These are phyloP conservation scores for Exophiala bonariae DNA, from an alignment of 2,329 filamentous ascomycete species.

Conservation along the genomic window DNA sequence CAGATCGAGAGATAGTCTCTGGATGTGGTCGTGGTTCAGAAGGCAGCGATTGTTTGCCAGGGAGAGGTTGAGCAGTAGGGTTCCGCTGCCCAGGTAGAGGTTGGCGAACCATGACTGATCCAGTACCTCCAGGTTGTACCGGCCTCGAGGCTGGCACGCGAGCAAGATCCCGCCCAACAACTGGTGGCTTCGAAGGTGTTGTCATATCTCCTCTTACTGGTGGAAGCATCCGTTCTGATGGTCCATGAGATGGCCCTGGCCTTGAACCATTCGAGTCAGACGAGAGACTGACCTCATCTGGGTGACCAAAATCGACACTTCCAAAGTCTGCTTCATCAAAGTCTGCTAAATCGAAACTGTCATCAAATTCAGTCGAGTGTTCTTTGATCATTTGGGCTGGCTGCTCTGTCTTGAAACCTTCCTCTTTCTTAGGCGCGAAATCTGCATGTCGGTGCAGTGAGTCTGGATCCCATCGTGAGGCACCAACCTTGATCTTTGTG, in stretches of 20 bases:
- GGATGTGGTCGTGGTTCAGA: slow-evolving; percentile 6
- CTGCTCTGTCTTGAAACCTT: slow-evolving; percentile 33
- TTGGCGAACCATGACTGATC: slow-evolving; percentile 13
- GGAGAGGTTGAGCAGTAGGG: too few species aligned
- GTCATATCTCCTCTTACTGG: slow-evolving; percentile 13
- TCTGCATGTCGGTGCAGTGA: slow-evolving; percentile 80
- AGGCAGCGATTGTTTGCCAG: too few species aligned
- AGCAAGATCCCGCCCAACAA: background rate
- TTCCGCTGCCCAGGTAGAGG: slow-evolving; percentile 22
- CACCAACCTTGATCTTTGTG: slow-evolving; percentile 80
- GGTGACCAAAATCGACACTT: slow-evolving; percentile 67
- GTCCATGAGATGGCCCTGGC: slow-evolving; percentile 21
- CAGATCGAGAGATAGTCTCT: slow-evolving; percentile 14
- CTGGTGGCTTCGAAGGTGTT: slow-evolving; percentile 25
- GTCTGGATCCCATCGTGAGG: slow-evolving; percentile 75
- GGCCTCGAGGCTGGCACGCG: slow-evolving; percentile 3
- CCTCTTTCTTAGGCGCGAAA: slow-evolving; percentile 62
- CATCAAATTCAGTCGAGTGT: slow-evolving; percentile 31
- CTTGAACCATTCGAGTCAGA: slow-evolving; percentile 30
- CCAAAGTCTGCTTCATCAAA: slow-evolving; percentile 78
- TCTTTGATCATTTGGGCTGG: slow-evolving; percentile 7
- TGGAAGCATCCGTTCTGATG: slow-evolving; percentile 8
- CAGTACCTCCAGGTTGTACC: background rate
- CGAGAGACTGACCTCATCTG: slow-evolving; percentile 70
- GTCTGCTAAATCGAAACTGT: slow-evolving; percentile 49